Percentiles rank a stretch among this genome's conserved stretches.
Evolutionary conservation across 495 filamentous ascomycete genomes (phyloP).

Genomic region (Trichocladium uniseriatum): DNA sequence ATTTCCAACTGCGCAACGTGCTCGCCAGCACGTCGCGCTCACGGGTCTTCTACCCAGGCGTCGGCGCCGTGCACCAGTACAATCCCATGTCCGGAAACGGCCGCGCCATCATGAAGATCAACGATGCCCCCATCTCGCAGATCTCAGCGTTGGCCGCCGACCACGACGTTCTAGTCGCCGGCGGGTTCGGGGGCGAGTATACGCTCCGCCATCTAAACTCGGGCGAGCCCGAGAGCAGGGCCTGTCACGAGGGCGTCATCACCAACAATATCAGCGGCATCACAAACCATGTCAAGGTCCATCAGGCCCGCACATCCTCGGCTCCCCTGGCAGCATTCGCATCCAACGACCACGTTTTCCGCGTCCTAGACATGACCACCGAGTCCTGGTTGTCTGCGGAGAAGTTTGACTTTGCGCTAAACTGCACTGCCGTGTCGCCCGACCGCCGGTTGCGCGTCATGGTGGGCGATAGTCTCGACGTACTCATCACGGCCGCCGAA

Average conservation of each 20-base stretch:
- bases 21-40: constrained; percentile 64
- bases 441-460: constrained; percentile 72
- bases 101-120: constrained; percentile 54
- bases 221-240: constrained; percentile 30
- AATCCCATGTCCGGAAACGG: constrained; percentile 42
- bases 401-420: constrained; percentile 59
- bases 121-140: constrained; percentile 38
- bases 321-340: constrained; percentile 65
- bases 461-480: constrained; percentile 46
- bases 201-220: constrained; percentile 49
- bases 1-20: constrained; percentile 86
- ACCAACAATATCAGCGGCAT: constrained; percentile 63
- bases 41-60: constrained; percentile 65
- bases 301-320: constrained; percentile 48
- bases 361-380: constrained; percentile 62
- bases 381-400: constrained; percentile 55
- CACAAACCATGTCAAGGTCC: constrained; percentile 77
- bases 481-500: constrained; percentile 43
- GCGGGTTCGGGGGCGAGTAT: constrained; percentile 77
- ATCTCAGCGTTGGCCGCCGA: constrained; percentile 65
- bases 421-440: constrained; percentile 75
- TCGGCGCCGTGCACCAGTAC: constrained; percentile 46
- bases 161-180: constrained; percentile 63
- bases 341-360: constrained; percentile 72
- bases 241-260: constrained; percentile 52